Evolutionary conservation across 208 protist species (phyloP).

Genomic region (Angomonas desouzai): DNA sequence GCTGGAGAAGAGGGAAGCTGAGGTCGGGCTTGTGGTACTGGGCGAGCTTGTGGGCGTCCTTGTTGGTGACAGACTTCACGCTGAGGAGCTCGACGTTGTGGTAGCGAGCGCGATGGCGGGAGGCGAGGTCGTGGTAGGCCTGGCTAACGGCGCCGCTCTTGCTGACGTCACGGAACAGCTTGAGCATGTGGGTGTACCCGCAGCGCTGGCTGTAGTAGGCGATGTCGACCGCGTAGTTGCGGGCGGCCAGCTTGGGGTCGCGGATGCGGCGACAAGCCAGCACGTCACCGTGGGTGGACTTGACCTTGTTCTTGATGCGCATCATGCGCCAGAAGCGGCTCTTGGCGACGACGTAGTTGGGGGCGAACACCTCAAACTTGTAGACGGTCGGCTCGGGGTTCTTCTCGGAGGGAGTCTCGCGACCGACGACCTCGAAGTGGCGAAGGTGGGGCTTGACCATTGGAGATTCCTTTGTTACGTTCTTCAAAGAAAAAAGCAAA

Average conservation of each 20-base stretch:
- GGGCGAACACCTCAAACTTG: conserved; percentile 98
- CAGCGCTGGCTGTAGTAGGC: conserved; percentile 98
- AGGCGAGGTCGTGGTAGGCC: conserved; percentile 98
- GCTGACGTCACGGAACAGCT: conserved; percentile 98
- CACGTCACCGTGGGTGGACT: conserved; percentile 97
- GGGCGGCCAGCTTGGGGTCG: conserved; percentile 95
- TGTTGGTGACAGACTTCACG: no score
- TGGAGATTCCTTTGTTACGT: conserved; percentile 82
- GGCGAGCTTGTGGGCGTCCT: no score
- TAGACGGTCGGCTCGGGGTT: conserved; percentile 94
- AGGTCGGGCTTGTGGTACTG: no score
- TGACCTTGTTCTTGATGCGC: conserved; percentile 97
- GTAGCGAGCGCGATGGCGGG: no score
- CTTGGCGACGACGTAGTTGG: conserved; percentile 97
- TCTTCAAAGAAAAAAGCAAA: conserved; percentile 13
- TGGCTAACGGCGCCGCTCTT: conserved; percentile 94
- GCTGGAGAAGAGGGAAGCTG: no score
- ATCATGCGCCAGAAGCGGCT: conserved; percentile 99
- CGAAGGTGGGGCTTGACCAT: conserved; percentile 82
- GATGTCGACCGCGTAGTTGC: conserved; percentile 99
- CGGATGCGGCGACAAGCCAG: conserved; percentile 92
- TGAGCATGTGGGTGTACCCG: conserved; percentile 99
- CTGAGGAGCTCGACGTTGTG: no score
- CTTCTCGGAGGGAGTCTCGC: conserved; percentile 91
- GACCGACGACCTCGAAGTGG: conserved; percentile 95